Conservation (phyloP, 2,329 filamentous ascomycete genomes). For the Fusarium sororula region DNA sequence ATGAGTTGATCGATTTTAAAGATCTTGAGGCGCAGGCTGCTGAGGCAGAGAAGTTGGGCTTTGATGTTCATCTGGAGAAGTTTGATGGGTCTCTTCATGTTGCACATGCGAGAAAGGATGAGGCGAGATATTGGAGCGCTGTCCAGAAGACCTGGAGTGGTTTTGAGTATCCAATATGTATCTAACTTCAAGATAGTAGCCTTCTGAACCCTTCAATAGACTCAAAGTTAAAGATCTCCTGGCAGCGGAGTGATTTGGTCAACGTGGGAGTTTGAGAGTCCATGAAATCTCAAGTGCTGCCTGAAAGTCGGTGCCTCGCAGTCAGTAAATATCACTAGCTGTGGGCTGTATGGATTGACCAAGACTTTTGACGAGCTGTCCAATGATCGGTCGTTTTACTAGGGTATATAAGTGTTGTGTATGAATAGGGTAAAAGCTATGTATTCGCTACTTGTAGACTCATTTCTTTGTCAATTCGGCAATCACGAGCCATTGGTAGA, state of each 20-base stretch:
- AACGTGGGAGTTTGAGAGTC: not conserved
- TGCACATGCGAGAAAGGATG: constrained; percentile 3
- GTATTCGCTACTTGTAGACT: not conserved
- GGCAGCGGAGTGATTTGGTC: not conserved
- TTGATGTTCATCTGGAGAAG: not conserved
- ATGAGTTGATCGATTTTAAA: not conserved
- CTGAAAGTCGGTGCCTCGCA: not conserved
- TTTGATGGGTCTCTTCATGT: constrained; percentile 14
- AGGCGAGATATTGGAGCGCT: constrained; percentile 3
- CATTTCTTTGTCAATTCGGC: not conserved
- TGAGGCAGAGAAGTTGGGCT: not conserved
- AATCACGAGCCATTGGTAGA: not conserved
- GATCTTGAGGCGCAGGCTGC: not conserved
- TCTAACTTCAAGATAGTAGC: not conserved
- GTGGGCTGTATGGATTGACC: not conserved
- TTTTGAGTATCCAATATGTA: not conserved
- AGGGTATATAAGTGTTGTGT: not conserved
- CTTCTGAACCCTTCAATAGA: fast-evolving
- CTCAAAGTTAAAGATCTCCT: not conserved
- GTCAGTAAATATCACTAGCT: not conserved
- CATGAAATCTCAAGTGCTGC: not conserved
- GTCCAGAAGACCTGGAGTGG: not conserved
- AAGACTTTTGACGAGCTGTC: not conserved
- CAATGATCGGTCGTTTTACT: not conserved
- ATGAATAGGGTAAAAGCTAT: not conserved